A percentile compares a stretch with the other conserved stretches of the same genome.
phyloP scores from a whole-genome alignment of 352 stramenopile species.

The Pythium periplocum region DNA sequence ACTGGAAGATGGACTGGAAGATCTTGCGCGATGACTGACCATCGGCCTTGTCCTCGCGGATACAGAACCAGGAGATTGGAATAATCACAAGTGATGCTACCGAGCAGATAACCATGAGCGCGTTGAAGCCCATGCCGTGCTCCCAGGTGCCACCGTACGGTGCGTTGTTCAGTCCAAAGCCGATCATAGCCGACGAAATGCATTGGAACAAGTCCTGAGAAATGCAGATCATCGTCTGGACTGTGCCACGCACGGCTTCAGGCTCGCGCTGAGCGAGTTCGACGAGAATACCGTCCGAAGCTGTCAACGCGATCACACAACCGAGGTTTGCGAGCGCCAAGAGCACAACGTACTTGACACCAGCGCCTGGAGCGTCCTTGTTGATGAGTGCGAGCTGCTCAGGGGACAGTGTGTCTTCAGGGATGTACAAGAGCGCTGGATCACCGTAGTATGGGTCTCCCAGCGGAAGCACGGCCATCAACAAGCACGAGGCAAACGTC shows the following conservation, averaged over 20 bases:
- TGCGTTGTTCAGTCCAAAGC: conserved; percentile 47
- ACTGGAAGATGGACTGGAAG: conserved; percentile 1
- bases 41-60: conserved; percentile 10
- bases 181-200: conserved; percentile 27
- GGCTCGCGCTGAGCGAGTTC: conserved; percentile 43
- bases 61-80: conserved; percentile 10
- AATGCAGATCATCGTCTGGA: conserved; percentile 41
- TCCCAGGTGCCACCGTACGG: conserved; percentile 51
- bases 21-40: conserved; percentile 4
- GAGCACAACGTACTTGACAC: conserved; percentile 54
- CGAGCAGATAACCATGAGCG: conserved; percentile 9
- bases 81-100: conserved; percentile 9
- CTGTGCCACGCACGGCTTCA: conserved; percentile 29
- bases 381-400: conserved; percentile 27
- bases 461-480: conserved; percentile 35
- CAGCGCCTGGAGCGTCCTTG: conserved; percentile 22
- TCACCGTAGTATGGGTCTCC: conserved; percentile 44
- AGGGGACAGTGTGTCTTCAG: conserved; percentile 15
- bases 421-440: conserved; percentile 13
- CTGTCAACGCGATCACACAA: conserved; percentile 75
- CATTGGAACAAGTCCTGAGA: conserved; percentile 27
- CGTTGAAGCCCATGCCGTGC: conserved; percentile 41
- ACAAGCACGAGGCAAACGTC: conserved; percentile 30
- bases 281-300: conserved; percentile 43
- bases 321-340: conserved; percentile 69